Conservation (phyloP, 345 rosid genomes). For the Populus pruinosa region DNA sequence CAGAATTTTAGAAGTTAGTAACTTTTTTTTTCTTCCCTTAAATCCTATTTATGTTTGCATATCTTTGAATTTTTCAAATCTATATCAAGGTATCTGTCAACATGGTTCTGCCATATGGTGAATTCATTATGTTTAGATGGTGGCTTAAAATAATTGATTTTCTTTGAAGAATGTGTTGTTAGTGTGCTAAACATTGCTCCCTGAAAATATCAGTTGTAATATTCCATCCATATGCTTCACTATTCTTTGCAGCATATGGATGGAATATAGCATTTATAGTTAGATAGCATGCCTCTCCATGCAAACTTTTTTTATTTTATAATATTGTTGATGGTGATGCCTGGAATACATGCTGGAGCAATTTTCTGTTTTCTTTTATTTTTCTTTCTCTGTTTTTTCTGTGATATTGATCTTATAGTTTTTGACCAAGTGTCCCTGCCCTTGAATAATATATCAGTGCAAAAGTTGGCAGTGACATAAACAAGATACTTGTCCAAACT, state of each 20-base stretch:
- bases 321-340: not conserved
- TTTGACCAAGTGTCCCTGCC: not conserved
- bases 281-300: not conserved
- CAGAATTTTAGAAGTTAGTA: conserved; percentile 21
- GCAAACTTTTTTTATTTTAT: not conserved
- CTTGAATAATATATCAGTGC: not conserved
- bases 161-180: not conserved
- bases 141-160: not conserved
- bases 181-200: not conserved
- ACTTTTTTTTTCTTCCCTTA: conserved; percentile 6
- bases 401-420: not conserved
- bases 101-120: not conserved
- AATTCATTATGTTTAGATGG: not conserved
- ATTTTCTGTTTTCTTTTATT: not conserved
- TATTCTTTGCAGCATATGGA: too few species aligned
- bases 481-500: conserved; percentile 1
- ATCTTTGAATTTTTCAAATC: not conserved
- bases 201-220: not conserved
- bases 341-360: not conserved
- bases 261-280: not conserved
- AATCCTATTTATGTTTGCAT: not conserved
- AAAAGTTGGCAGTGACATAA: not conserved
- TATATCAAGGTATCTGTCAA: not conserved
- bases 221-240: too few species aligned
- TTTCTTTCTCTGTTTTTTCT: not conserved